Percentiles rank a stretch among this genome's conserved stretches.
Conservation (phyloP, 352 stramenopile genomes). For the Phytophthora sojae region DNA sequence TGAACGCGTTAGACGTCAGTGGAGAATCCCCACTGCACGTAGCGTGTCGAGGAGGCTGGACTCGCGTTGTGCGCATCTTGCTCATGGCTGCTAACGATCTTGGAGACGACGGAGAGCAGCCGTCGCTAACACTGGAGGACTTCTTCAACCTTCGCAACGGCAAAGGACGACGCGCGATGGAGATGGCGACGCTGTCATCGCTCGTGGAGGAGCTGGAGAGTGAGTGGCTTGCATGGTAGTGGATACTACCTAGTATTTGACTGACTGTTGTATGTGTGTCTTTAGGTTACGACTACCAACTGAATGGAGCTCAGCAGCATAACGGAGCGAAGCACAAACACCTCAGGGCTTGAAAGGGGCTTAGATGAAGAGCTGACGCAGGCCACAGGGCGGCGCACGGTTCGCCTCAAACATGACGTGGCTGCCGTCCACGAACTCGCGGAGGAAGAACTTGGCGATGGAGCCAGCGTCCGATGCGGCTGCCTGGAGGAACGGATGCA, state of each 20-base stretch:
- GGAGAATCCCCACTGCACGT: slow-evolving; percentile 67
- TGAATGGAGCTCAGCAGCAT: slow-evolving; percentile 8
- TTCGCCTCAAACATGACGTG: neutral
- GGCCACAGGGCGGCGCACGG: neutral
- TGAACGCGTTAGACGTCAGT: slow-evolving; percentile 48
- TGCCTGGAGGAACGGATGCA: slow-evolving; percentile 7
- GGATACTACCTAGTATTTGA: neutral
- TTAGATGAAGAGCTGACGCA: neutral
- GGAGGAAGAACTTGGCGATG: neutral
- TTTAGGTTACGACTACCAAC: slow-evolving; percentile 20
- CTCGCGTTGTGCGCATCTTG: slow-evolving; percentile 51
- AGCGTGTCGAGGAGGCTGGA: slow-evolving; percentile 53
- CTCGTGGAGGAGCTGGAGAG: slow-evolving; percentile 33
- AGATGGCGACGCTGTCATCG: slow-evolving; percentile 52
- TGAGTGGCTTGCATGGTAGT: slow-evolving; percentile 10
- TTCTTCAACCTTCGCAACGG: slow-evolving; percentile 61
- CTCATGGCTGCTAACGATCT: slow-evolving; percentile 40
- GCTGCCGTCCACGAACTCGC: neutral
- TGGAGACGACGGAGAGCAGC: slow-evolving; percentile 10
- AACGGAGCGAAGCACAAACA: slow-evolving; percentile 12
- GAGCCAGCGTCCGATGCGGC: neutral
- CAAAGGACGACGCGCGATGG: slow-evolving; percentile 55
- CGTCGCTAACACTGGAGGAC: slow-evolving; percentile 16
- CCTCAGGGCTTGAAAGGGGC: neutral
- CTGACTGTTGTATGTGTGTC: neutral